Conservation (phyloP, 306 rosid genomes). For the Abrus pulchellus region DNA sequence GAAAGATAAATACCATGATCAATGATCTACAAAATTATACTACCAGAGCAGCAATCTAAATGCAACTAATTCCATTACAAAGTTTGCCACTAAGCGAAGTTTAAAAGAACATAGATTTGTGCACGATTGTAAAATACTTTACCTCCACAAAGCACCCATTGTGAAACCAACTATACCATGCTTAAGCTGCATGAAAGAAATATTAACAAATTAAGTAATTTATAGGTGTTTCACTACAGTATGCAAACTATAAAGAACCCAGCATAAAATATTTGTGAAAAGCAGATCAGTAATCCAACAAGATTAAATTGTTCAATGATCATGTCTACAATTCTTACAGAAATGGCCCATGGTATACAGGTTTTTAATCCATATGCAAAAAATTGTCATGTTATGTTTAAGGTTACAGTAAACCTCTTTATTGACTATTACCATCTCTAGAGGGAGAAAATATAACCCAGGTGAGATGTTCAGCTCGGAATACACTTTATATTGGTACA, state of each 20-base stretch:
- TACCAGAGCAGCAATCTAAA: conserved; percentile 5
- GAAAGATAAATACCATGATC: background rate
- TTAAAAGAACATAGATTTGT: conserved; percentile 25
- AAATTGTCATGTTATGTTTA: background rate
- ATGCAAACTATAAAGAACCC: conserved; percentile 14
- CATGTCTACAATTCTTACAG: background rate
- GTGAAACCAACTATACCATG: conserved; percentile 91
- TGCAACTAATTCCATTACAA: conserved; percentile 16
- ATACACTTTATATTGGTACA: conserved; percentile 16
- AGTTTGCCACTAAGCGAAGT: conserved; percentile 4
- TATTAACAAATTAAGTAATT: conserved; percentile 53
- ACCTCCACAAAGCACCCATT: conserved; percentile 97
- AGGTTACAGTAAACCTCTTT: background rate
- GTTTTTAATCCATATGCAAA: background rate
- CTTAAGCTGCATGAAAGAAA: conserved; percentile 80
- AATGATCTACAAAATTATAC: conserved; percentile 10
- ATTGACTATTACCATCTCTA: conserved; percentile 16
- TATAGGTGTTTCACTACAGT: conserved; percentile 11
- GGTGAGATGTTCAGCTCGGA: background rate
- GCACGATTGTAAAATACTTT: conserved; percentile 40
- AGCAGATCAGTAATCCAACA: conserved; percentile 16
- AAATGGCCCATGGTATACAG: background rate
- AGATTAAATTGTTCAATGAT: conserved; percentile 29
- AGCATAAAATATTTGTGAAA: conserved; percentile 22
- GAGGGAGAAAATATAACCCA: background rate